A percentile compares a stretch with the other conserved stretches of the same genome.
Evolutionary conservation across 148 eudicot species (phyloP).

Genomic region (Polygonum aviculare): DNA sequence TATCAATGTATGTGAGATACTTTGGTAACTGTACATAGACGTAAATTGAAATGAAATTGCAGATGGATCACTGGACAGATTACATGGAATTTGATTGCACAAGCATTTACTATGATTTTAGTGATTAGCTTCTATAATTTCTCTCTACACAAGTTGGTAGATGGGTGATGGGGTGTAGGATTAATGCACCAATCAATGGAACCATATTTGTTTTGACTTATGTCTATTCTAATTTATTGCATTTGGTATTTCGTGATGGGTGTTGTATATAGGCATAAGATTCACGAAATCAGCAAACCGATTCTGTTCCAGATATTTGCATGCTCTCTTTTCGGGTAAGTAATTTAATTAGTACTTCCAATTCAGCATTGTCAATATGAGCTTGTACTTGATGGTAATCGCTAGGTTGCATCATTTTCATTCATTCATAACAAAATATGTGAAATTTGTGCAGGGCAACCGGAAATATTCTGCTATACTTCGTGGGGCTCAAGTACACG

Average conservation of each 20-base stretch:
- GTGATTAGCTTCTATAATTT: too few relatives aligned
- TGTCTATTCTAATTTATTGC: neutral
- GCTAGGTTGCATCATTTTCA: too few relatives aligned
- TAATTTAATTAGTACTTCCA: neutral
- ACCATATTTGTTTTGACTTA: too few relatives aligned
- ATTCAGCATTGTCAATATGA: too few relatives aligned
- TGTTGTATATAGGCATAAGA: slow-evolving; percentile 34
- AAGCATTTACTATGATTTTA: neutral
- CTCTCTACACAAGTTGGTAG: too few relatives aligned
- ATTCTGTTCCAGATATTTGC: slow-evolving; percentile 58
- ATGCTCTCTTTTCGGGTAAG: slow-evolving; percentile 82
- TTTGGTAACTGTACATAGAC: neutral
- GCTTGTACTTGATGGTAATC: too few relatives aligned
- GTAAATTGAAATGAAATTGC: neutral
- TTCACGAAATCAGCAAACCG: slow-evolving; percentile 47
- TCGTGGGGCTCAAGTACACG: slow-evolving; percentile 61
- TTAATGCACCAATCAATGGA: neutral
- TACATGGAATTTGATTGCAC: neutral
- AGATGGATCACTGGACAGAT: too few relatives aligned
- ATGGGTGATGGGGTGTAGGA: too few relatives aligned
- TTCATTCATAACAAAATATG: neutral
- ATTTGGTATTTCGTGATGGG: neutral
- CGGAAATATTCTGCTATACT: slow-evolving; percentile 56
- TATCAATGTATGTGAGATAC: neutral
- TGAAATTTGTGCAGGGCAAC: slow-evolving; percentile 46